Percentiles rank a stretch among this genome's conserved stretches.
These are phyloP conservation scores for Exophiala aquamarina DNA, from an alignment of 2,329 filamentous ascomycete genomes.

Conservation along the genomic window DNA sequence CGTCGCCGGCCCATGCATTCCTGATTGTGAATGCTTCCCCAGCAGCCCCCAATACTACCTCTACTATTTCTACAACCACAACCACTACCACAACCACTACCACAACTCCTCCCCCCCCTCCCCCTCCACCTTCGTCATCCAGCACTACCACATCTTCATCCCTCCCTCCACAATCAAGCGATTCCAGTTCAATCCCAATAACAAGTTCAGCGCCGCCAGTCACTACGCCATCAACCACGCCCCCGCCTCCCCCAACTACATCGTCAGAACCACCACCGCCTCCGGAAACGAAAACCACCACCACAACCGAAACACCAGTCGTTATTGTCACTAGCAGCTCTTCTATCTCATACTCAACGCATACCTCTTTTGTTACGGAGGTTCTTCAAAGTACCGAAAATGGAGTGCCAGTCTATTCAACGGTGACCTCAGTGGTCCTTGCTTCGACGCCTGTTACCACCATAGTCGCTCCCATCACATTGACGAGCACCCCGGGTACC, in stretches of 20 bases:
- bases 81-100: conserved; percentile 14
- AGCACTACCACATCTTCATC: conserved; percentile 12
- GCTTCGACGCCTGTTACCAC: conserved; percentile 15
- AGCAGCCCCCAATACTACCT: conserved; percentile 3
- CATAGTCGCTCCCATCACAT: conserved; percentile 14
- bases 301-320: conserved; percentile 19
- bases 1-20: too few relatives aligned
- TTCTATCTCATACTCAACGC: conserved; percentile 16
- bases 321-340: conserved; percentile 21
- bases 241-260: conserved; percentile 7
- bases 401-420: conserved; percentile 18
- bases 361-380: conserved; percentile 14
- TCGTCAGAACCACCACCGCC: conserved; percentile 9
- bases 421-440: conserved; percentile 19
- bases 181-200: conserved; percentile 66
- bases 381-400: conserved; percentile 16
- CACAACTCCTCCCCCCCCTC: conserved; percentile 5
- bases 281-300: conserved; percentile 11
- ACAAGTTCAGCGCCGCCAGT: conserved; percentile 13
- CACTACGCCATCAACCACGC: conserved; percentile 2
- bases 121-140: conserved; percentile 9
- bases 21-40: too few relatives aligned
- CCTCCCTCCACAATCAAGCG: conserved; percentile 5
- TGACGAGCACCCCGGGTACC: conserved; percentile 21
- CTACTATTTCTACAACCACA: conserved; percentile 12